Conservation (phyloP, 345 rosid species). For the Rhodomyrtus tomentosa region DNA sequence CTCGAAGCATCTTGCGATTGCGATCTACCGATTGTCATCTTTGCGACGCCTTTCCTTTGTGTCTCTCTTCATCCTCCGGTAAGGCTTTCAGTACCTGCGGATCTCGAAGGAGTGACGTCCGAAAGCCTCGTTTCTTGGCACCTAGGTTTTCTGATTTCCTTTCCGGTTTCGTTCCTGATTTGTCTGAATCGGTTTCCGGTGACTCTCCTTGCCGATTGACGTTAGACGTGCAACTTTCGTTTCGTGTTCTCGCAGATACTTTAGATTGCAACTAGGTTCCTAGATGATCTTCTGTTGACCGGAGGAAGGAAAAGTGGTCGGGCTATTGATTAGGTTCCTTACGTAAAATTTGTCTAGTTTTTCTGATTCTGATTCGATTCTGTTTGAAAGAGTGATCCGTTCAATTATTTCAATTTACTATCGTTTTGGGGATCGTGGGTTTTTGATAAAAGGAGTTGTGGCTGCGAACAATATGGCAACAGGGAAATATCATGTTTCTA, state of each 20-base stretch:
- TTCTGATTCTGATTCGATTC: neutral
- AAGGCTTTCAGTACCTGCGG: slow-evolving; percentile 37
- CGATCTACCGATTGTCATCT: neutral
- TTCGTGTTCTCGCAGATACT: neutral
- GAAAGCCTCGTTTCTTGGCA: slow-evolving; percentile 2
- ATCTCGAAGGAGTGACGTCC: slow-evolving; percentile 25
- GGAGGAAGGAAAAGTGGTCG: neutral
- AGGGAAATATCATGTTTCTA: slow-evolving; percentile 47
- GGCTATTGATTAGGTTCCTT: neutral
- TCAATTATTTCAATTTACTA: neutral
- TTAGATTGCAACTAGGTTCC: neutral
- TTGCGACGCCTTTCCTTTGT: neutral
- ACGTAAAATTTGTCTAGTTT: neutral
- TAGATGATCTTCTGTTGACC: neutral
- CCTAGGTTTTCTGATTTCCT: slow-evolving; percentile 10
- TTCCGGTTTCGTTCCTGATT: neutral
- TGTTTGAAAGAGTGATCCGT: neutral
- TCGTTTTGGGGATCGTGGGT: neutral
- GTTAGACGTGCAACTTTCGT: neutral
- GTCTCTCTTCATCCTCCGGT: slow-evolving; percentile 19
- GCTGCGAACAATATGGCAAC: slow-evolving; percentile 67
- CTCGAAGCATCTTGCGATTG: neutral
- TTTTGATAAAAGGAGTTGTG: slow-evolving; percentile 39
- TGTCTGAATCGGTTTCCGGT: neutral
- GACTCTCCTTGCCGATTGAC: neutral